Evolutionary conservation across 768 basidiomycete genomes (phyloP).

Genomic region (Agaricus blazei): DNA sequence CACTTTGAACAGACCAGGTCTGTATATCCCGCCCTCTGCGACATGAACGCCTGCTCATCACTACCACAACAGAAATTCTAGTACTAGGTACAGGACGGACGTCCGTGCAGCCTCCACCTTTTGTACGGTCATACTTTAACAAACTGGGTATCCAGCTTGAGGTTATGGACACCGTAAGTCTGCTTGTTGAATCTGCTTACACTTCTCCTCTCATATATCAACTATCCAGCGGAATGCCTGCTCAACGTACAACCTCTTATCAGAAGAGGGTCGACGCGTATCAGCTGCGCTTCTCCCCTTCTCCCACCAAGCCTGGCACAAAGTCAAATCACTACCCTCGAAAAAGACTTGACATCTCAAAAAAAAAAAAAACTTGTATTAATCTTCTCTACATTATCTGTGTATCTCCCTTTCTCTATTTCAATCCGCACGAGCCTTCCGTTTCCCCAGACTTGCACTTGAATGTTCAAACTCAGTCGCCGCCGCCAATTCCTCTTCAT

Average conservation of each 20-base stretch:
- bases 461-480: constrained; percentile 21
- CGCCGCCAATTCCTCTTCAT: constrained; percentile 45
- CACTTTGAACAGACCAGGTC: constrained; percentile 83
- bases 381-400: neutral
- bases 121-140: constrained; percentile 61
- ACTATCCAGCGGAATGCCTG: constrained; percentile 76
- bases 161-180: constrained; percentile 77
- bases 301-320: constrained; percentile 48
- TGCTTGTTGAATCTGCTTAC: neutral
- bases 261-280: constrained; percentile 91
- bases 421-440: constrained; percentile 31
- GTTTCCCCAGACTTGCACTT: constrained; percentile 19
- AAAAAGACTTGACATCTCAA: constrained; percentile 1
- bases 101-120: constrained; percentile 64
- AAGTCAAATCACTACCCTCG: constrained; percentile 16
- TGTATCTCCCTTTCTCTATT: neutral
- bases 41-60: neutral
- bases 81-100: constrained; percentile 82
- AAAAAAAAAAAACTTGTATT: neutral
- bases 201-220: neutral
- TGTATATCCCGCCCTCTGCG: neutral
- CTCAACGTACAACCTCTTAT: constrained; percentile 89
- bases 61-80: constrained; percentile 64
- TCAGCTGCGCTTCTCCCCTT: constrained; percentile 86
- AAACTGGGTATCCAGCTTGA: constrained; percentile 83